These are phyloP conservation scores for Blastobotrys attinorum DNA, from an alignment of 805 yeast genomes.

Conservation along the genomic window DNA sequence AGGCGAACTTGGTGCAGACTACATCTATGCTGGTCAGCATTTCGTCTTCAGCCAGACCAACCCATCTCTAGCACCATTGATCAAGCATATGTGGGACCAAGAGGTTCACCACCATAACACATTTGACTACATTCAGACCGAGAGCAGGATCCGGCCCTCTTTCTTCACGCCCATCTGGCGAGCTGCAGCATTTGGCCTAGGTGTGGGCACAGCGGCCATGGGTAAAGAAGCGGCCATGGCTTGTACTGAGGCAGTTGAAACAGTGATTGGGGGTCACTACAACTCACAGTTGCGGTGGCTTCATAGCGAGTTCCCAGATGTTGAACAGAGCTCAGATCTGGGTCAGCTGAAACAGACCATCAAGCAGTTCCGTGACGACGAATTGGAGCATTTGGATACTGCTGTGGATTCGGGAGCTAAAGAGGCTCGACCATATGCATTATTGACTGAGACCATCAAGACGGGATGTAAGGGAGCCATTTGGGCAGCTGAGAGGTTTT, in stretches of 20 bases:
- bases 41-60: constrained; percentile 58
- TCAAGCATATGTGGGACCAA: constrained; percentile 98
- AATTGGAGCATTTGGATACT: constrained; percentile 88
- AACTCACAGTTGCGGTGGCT: constrained; percentile 79
- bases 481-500: constrained; percentile 81
- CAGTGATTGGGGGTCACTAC: constrained; percentile 95
- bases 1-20: constrained; percentile 94
- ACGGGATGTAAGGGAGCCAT: constrained; percentile 80
- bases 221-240: constrained; percentile 99
- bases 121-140: constrained; percentile 67
- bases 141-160: constrained; percentile 84
- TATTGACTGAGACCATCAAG: constrained; percentile 83
- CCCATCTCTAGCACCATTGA: constrained; percentile 69
- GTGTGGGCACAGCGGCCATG: constrained; percentile 75
- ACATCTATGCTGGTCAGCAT: constrained; percentile 87
- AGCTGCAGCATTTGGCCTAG: constrained; percentile 79
- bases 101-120: constrained; percentile 86
- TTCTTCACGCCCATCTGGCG: constrained; percentile 90
- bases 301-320: constrained; percentile 51
- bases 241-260: constrained; percentile 97
- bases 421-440: constrained; percentile 83
- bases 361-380: constrained; percentile 82
- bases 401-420: constrained; percentile 90
- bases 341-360: constrained; percentile 51
- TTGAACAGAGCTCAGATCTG: constrained; percentile 47